Percentiles rank a stretch among this genome's conserved stretches.
Conservation (phyloP, 2,329 filamentous ascomycete genomes). For the Metarhizium rileyi region DNA sequence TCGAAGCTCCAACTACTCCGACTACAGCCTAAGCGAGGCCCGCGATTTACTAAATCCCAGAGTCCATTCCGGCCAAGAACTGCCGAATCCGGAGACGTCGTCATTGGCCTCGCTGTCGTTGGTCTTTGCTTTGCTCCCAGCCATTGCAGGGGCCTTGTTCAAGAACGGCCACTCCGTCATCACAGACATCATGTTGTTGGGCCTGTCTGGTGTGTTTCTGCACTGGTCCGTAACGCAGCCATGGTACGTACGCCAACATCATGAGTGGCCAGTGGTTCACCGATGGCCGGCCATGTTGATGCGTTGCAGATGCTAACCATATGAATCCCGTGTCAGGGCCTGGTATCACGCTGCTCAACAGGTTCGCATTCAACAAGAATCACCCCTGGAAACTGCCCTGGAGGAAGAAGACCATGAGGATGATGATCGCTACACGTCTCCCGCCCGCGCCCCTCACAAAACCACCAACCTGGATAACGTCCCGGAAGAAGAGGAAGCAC, state of each 20-base stretch:
- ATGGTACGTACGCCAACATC: too few species aligned
- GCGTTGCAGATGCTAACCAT: not conserved
- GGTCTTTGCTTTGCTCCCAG: constrained; percentile 74
- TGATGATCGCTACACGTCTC: not conserved
- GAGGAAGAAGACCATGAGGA: constrained; percentile 1
- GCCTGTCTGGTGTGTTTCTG: constrained; percentile 72
- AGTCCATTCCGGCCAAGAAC: constrained; percentile 27
- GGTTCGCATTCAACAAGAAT: constrained; percentile 43
- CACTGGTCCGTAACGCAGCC: constrained; percentile 88
- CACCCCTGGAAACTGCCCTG: constrained; percentile 10
- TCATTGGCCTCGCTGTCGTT: constrained; percentile 74
- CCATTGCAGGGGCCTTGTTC: constrained; percentile 76
- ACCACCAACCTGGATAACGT: constrained; percentile 35
- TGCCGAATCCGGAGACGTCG: constrained; percentile 44
- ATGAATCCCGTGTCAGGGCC: constrained; percentile 36
- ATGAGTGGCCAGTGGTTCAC: too few species aligned
- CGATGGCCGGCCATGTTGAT: too few species aligned
- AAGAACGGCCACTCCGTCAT: constrained; percentile 73
- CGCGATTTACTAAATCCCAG: constrained; percentile 53
- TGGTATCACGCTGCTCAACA: constrained; percentile 68
- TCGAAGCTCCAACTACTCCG: constrained; percentile 70
- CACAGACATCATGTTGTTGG: constrained; percentile 75
- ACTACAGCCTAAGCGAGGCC: constrained; percentile 61
- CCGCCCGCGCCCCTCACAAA: constrained; percentile 31
- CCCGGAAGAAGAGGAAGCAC: constrained; percentile 1